phyloP scores from a whole-genome alignment of 2,329 filamentous ascomycete species.

The Falciphora oryzae region DNA sequence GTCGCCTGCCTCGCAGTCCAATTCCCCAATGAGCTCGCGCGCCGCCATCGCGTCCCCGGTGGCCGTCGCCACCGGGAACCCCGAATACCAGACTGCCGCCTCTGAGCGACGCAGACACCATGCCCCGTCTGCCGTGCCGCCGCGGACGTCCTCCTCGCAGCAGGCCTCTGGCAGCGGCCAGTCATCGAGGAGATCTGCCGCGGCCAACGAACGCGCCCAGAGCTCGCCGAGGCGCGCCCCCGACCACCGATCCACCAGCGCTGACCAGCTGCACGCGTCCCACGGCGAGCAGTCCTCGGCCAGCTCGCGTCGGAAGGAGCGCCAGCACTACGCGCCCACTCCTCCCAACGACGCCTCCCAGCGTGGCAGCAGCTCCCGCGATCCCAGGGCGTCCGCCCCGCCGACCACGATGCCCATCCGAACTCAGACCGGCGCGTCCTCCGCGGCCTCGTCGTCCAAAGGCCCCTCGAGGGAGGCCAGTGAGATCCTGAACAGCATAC shows the following conservation, averaged over 20 bases:
- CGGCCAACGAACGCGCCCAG: slow-evolving; percentile 38
- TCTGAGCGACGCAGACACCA: slow-evolving; percentile 51
- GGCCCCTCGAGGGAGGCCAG: slow-evolving; percentile 69
- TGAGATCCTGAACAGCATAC: slow-evolving; percentile 69
- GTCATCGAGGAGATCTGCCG: slow-evolving; percentile 37
- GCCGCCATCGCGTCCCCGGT: slow-evolving; percentile 38
- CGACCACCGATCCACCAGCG: slow-evolving; percentile 22
- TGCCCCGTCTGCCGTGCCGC: slow-evolving; percentile 68
- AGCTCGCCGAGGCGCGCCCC: slow-evolving; percentile 36
- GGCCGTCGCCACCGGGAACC: slow-evolving; percentile 29
- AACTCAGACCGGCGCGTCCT: slow-evolving; percentile 28
- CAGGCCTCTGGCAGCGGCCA: slow-evolving; percentile 25
- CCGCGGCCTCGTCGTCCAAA: slow-evolving; percentile 45
- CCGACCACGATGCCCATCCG: slow-evolving; percentile 40
- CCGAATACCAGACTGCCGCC: slow-evolving; percentile 37
- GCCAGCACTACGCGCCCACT: slow-evolving; percentile 20
- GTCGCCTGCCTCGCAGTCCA: slow-evolving; percentile 23
- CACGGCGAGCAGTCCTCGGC: slow-evolving; percentile 29
- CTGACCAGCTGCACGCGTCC: not conserved
- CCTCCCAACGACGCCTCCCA: slow-evolving; percentile 32
- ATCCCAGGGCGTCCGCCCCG: slow-evolving; percentile 28
- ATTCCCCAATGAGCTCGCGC: slow-evolving; percentile 42
- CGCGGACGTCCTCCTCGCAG: slow-evolving; percentile 71
- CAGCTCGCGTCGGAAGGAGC: slow-evolving; percentile 33
- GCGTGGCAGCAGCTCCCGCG: slow-evolving; percentile 32